A percentile compares a stretch with the other conserved stretches of the same genome.
Evolutionary conservation across 768 basidiomycete species (phyloP).

Genomic region (Tulasnella sp.): DNA sequence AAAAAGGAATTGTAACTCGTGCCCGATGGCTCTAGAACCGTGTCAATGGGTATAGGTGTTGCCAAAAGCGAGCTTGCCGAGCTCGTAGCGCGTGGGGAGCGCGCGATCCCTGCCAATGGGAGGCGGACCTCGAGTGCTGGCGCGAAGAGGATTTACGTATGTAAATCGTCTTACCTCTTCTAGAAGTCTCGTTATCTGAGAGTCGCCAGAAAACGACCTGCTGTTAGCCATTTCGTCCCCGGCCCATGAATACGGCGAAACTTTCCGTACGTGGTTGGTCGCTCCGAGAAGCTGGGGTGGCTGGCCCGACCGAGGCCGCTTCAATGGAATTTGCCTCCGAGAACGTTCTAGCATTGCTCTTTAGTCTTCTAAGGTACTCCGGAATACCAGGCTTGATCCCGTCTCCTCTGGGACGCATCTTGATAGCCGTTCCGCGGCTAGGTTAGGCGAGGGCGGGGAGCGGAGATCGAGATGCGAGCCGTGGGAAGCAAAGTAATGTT

Average conservation of each 20-base stretch:
- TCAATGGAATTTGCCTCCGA: neutral
- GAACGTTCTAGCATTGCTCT: neutral
- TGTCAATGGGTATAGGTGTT: neutral
- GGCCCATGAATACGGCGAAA: neutral
- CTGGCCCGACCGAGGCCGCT: neutral
- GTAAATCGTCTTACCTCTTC: neutral
- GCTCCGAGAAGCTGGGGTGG: neutral
- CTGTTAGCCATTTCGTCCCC: neutral
- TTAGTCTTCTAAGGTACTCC: neutral
- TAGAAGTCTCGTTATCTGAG: neutral
- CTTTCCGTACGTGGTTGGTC: neutral
- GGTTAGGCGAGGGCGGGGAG: neutral
- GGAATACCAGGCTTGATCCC: neutral
- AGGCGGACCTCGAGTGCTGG: neutral
- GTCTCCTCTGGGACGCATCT: neutral
- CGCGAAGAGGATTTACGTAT: neutral
- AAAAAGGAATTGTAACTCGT: neutral
- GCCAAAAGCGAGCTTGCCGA: neutral
- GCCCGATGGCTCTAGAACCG: neutral
- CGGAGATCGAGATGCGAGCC: neutral
- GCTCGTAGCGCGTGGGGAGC: neutral
- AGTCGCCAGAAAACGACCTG: neutral
- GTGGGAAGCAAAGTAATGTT: neutral
- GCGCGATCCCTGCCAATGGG: neutral
- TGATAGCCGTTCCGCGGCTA: neutral